Percentiles rank a stretch among this genome's conserved stretches.
These are phyloP conservation scores for Peronospora belbahrii DNA, from an alignment of 352 stramenopile genomes.

Conservation along the genomic window DNA sequence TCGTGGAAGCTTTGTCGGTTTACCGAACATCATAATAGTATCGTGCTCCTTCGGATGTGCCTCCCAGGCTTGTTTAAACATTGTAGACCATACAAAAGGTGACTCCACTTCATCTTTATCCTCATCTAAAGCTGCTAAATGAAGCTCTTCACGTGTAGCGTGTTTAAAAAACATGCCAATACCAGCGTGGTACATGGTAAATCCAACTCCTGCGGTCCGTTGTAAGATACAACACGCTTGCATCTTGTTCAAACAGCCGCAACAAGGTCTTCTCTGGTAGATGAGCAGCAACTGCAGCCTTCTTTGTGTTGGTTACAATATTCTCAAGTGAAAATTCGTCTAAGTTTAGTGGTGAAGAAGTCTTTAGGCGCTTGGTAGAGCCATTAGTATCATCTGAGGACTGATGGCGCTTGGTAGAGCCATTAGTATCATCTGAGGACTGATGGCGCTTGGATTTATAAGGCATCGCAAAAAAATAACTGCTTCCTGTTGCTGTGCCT, in stretches of 20 bases:
- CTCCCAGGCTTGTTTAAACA: constrained; percentile 47
- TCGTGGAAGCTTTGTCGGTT: constrained; percentile 43
- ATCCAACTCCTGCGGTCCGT: constrained; percentile 44
- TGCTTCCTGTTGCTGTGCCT: not conserved
- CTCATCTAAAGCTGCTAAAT: not conserved
- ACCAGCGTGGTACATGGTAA: constrained; percentile 53
- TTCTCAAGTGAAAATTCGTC: constrained; percentile 23
- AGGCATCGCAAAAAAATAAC: constrained; percentile 5
- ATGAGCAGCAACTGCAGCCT: constrained; percentile 6
- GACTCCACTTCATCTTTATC: not conserved
- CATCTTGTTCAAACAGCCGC: constrained; percentile 26
- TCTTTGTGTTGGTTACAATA: constrained; percentile 17
- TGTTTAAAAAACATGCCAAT: constrained; percentile 30
- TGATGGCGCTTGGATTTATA: constrained; percentile 10
- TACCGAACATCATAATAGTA: constrained; percentile 66
- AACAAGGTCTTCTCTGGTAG: constrained; percentile 7
- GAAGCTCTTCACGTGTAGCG: constrained; percentile 9
- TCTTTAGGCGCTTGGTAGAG: constrained; percentile 14
- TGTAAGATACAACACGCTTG: constrained; percentile 26
- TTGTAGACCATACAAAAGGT: constrained; percentile 5
- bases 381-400: not conserved
- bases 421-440: not conserved
- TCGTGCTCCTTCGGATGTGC: constrained; percentile 50
- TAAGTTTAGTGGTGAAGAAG: not conserved
- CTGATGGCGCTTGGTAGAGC: constrained; percentile 6